Evolutionary conservation across 116 monocot species (phyloP), one percentile per base, ranked within the genome.

Genomic region (Trichopus zeylanicus): DNA sequence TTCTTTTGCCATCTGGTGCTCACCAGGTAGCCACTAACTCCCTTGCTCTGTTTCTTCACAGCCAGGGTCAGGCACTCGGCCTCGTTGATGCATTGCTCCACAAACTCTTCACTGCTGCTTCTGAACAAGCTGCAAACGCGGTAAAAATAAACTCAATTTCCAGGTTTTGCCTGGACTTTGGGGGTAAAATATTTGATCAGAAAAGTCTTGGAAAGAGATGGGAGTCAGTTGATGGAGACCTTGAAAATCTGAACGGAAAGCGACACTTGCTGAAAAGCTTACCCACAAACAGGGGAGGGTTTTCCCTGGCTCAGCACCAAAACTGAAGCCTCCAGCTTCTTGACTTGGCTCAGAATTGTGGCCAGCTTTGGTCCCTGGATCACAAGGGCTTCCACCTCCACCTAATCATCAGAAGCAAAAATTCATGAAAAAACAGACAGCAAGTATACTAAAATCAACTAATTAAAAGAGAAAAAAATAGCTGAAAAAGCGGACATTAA

Each of bases 361-460:
- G 64, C 60, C 32, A 93, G 64, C 74, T 82, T 88, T 24, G 93
- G 75, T 39, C 93, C 93, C 62, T 82, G 82, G 31, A 88, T 82
- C 37, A 88, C 79, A 64, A 93, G 74, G 21, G 84, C 93, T 68
- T 93, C 93, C 55, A 93, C 93, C 64, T 93, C 88, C 73, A 88
- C 85, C 92, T 93, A 70, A 26, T 7, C 46, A 56, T 25, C 22
- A n/a, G n/a, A n/a, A n/a, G n/a, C n/a, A n/a, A n/a, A n/a, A n/a
- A n/a, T 37, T 37, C 15, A 37, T 37, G 37, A 37, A 37, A 37
- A n/a, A 7, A 22, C 16, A 42, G n/a, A 46, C 15, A 29, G 19
- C 1, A 33, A 28, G 5, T 0, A 1, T 33, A 18, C 4, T 57
- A 13, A 27, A 21, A 32, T 29, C 1, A 29, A 39, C 9, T 7